These are phyloP conservation scores for Penicillium aurantiogriseum DNA, from an alignment of 2,329 filamentous ascomycete species.

Conservation along the genomic window DNA sequence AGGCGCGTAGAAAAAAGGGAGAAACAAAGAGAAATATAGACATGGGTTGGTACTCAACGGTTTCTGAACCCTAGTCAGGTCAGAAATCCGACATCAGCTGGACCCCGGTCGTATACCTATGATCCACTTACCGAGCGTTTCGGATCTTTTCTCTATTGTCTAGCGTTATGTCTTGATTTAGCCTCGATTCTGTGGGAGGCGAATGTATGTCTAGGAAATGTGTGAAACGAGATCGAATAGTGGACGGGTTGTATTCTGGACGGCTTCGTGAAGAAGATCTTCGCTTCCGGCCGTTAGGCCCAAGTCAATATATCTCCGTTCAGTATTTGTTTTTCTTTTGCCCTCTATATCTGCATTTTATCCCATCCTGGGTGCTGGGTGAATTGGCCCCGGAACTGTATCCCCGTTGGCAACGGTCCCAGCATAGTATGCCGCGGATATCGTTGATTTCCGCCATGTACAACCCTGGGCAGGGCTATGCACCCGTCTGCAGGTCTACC, in stretches of 20 bases:
- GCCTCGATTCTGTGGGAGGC: conserved; percentile 11
- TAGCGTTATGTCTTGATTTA: conserved; percentile 7
- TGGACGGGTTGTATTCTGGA: neutral
- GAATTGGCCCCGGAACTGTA: conserved; percentile 1
- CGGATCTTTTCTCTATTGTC: conserved; percentile 17
- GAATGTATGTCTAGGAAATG: conserved; percentile 1
- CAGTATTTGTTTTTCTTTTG: neutral
- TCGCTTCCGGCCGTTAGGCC: neutral
- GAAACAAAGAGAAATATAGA: conserved; percentile 5
- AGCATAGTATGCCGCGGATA: neutral
- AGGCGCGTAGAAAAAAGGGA: neutral
- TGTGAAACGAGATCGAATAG: conserved; percentile 6
- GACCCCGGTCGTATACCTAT: neutral
- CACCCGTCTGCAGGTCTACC: conserved; percentile 2
- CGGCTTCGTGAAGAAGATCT: neutral
- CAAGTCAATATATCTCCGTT: neutral
- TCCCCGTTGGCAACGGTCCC: conserved; percentile 8
- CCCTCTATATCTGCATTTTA: neutral
- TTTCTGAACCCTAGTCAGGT: conserved; percentile 19
- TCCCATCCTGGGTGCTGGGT: neutral
- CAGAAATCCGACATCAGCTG: conserved; percentile 14
- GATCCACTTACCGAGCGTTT: conserved; percentile 25
- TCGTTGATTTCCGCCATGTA: conserved; percentile 1
- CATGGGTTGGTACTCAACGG: conserved; percentile 17
- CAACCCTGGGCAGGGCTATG: conserved; percentile 12